A percentile compares a stretch with the other conserved stretches of the same genome.
phyloP scores from a whole-genome alignment of 768 basidiomycete genomes.

The Pluteus cervinus region DNA sequence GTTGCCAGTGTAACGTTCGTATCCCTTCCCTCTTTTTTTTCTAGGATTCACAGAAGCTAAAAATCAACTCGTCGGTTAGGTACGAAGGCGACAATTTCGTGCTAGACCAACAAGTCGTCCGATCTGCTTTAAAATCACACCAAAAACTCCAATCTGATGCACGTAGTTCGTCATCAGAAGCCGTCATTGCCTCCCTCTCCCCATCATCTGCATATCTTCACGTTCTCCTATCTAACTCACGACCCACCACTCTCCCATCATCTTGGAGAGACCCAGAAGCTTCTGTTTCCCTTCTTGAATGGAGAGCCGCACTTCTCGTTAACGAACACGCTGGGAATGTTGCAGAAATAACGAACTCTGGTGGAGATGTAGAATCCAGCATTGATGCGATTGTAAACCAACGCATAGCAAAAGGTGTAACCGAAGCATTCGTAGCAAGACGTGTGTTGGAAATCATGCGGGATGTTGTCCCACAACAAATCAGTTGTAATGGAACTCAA shows the following conservation, averaged over 20 bases:
- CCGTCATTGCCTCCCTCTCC: conserved; percentile 24
- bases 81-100: conserved; percentile 81
- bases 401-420: conserved; percentile 55
- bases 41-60: not conserved
- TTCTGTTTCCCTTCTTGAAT: conserved; percentile 48
- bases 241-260: conserved; percentile 15
- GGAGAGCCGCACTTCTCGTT: conserved; percentile 60
- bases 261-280: conserved; percentile 33
- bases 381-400: conserved; percentile 52
- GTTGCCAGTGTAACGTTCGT: conserved; percentile 60
- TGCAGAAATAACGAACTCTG: too few relatives aligned
- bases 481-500: conserved; percentile 16
- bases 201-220: conserved; percentile 54
- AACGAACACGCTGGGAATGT: conserved; percentile 32
- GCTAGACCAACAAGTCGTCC: conserved; percentile 67
- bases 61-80: conserved; percentile 22
- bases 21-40: not conserved
- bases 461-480: conserved; percentile 13
- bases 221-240: conserved; percentile 37
- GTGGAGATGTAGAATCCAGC: too few relatives aligned
- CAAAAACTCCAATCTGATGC: conserved; percentile 25
- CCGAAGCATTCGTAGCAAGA: conserved; percentile 62
- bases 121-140: conserved; percentile 62
- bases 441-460: conserved; percentile 46
- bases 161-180: conserved; percentile 15